Evolutionary conservation across 768 basidiomycete species (phyloP).

Genomic region (Amanita inopinata): DNA sequence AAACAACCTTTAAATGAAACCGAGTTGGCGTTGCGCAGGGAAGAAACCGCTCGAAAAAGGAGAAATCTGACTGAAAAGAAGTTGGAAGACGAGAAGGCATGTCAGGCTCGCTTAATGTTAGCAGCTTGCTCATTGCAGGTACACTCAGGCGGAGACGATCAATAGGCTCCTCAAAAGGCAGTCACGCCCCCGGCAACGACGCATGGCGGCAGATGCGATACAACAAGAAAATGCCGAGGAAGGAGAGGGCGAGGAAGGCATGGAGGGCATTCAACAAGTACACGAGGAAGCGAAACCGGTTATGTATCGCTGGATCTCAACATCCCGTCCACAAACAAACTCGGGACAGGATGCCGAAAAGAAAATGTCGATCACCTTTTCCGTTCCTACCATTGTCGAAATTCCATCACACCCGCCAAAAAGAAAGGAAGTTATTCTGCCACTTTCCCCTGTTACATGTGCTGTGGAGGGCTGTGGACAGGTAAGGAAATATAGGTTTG

Average conservation of each 20-base stretch:
- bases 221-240: constrained; percentile 28
- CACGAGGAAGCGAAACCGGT: constrained; percentile 31
- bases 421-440: constrained; percentile 9
- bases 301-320: constrained; percentile 70
- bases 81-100: constrained; percentile 76
- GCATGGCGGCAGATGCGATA: constrained; percentile 33
- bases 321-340: constrained; percentile 25
- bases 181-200: constrained; percentile 54
- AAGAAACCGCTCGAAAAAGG: constrained; percentile 77
- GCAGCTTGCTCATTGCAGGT: background rate
- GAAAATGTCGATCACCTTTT: constrained; percentile 39
- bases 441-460: constrained; percentile 23
- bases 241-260: constrained; percentile 27
- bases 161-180: constrained; percentile 85
- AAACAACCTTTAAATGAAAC: constrained; percentile 65
- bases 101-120: constrained; percentile 7
- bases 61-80: constrained; percentile 77
- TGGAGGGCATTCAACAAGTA: constrained; percentile 25
- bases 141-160: constrained; percentile 68
- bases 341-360: constrained; percentile 7
- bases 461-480: constrained; percentile 49
- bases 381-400: constrained; percentile 30
- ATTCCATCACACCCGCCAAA: constrained; percentile 13
- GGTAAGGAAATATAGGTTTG: constrained; percentile 54
- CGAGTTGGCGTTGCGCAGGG: constrained; percentile 63